A percentile compares a stretch with the other conserved stretches of the same genome.
Conservation (phyloP, 768 basidiomycete genomes). For the Galerina marginata region DNA sequence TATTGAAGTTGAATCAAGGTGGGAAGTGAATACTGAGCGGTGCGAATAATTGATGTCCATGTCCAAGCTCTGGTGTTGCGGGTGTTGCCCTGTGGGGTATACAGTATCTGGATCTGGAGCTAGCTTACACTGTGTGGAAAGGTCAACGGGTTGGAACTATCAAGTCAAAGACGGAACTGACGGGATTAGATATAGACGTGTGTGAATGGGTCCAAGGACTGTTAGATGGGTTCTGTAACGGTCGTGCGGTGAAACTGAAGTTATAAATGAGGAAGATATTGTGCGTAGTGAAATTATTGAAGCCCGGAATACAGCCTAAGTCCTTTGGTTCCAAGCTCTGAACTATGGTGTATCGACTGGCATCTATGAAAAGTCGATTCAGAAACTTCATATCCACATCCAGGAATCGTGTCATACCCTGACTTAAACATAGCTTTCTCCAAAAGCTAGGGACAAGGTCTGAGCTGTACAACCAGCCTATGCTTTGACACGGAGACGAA, state of each 20-base stretch:
- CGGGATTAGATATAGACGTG: neutral
- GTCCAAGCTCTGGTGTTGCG: neutral
- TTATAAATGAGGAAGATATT: constrained; percentile 28
- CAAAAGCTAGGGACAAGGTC: constrained; percentile 58
- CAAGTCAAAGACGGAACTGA: no score
- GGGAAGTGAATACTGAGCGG: neutral
- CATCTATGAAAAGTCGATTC: constrained; percentile 40
- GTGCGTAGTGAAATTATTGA: neutral
- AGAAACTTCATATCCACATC: neutral
- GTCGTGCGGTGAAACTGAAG: constrained; percentile 13
- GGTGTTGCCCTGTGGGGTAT: neutral
- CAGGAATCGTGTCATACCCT: constrained; percentile 36
- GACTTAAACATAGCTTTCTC: constrained; percentile 49
- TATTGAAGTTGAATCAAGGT: constrained; percentile 6
- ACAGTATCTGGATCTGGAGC: neutral
- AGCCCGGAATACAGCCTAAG: neutral
- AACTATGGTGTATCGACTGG: constrained; percentile 54
- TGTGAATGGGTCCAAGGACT: neutral
- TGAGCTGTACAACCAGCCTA: constrained; percentile 46
- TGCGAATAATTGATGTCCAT: neutral
- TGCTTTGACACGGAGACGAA: constrained; percentile 27
- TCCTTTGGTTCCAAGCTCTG: constrained; percentile 45
- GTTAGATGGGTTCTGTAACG: neutral
- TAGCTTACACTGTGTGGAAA: neutral
- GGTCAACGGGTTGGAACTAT: no score